Base-by-base conservation (phyloP, 768 basidiomycete genomes). In the Tubosaeta sp. region DNA sequence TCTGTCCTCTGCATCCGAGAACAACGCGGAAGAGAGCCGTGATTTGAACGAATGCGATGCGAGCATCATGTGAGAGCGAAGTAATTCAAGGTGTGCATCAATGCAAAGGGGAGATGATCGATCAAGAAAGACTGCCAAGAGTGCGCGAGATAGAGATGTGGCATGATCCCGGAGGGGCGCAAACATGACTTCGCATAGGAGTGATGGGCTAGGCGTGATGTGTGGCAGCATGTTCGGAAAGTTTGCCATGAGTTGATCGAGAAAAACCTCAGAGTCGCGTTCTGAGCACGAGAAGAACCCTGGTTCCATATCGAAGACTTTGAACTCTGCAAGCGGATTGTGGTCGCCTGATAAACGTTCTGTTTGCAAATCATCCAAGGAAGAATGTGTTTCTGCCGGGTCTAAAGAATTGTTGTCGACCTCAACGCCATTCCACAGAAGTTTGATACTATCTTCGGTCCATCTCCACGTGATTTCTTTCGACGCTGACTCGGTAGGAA, bases 51-150 rank as follows among this genome's bases (percentile, higher is more conserved):
- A 69, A 27, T 85, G 81, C 0, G 83, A 80, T 1, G 86, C 81
- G 41, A 93, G 71, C 14, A 91, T 73, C 45, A 93, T 76, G 59
- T 89, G 91, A 4, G 86, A 86, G 18, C 86, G 81, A 35, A 92
- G 72, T 40, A 92, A 73, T 22, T 71, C 59, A 25, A 90, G 76
- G 57, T 91, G 90, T 1, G 80, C 71, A 42, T 76, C 79, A 32
- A 93, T 72, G 56, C 84, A 82, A 45, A 92, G 81, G n/a, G 77
- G 76, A 8, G 81, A 81, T 2, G 78, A 67, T 0, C 81, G 76
- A 12, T 80, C 73, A 10, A 93, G 73, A 63, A 93, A 82, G 8
- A 88, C 72, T 1, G 73, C 70, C 11, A 94, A 74, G 4, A 94
- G 76, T 9, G 86, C 77, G 10, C 73, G 71, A 0, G 90, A 88